Evolutionary conservation across 495 filamentous ascomycete species (phyloP).

Genomic region (Aspergillus ostianus): DNA sequence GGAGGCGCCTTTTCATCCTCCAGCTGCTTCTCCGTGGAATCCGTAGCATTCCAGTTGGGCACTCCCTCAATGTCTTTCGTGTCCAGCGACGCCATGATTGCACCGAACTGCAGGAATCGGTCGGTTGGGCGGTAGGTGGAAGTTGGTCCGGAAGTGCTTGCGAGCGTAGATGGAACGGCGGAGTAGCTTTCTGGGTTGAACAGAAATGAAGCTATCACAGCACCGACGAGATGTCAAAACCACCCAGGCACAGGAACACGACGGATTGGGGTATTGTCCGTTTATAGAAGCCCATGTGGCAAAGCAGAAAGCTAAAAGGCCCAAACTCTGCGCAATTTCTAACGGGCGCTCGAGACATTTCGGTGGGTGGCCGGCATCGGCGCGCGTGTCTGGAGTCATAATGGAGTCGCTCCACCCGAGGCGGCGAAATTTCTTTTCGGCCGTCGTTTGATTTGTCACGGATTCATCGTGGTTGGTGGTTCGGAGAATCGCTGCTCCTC

Average conservation of each 20-base stretch:
- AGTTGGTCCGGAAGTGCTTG: not conserved
- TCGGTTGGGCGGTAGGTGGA: not conserved
- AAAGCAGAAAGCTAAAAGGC: not conserved
- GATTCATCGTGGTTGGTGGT: not conserved
- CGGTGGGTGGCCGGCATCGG: not conserved
- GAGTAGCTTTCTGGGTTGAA: not conserved
- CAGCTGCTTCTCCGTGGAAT: not conserved
- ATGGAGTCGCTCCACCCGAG: not conserved
- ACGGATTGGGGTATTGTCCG: not conserved
- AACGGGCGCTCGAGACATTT: not conserved
- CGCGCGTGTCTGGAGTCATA: not conserved
- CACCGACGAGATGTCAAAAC: not conserved
- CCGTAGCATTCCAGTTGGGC: not conserved
- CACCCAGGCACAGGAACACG: not conserved
- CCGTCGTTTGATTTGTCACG: not conserved
- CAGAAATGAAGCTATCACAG: not conserved
- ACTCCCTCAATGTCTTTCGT: not conserved
- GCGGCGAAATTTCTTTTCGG: not conserved
- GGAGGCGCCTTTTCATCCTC: not conserved
- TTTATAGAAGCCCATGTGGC: not conserved
- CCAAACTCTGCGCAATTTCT: not conserved
- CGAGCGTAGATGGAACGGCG: not conserved
- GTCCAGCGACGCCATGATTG: constrained; percentile 5
- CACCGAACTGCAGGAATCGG: too few species aligned
- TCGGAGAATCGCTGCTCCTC: not conserved